Conservation (phyloP, 805 yeast genomes). For the Yamadazyma laniorum region DNA sequence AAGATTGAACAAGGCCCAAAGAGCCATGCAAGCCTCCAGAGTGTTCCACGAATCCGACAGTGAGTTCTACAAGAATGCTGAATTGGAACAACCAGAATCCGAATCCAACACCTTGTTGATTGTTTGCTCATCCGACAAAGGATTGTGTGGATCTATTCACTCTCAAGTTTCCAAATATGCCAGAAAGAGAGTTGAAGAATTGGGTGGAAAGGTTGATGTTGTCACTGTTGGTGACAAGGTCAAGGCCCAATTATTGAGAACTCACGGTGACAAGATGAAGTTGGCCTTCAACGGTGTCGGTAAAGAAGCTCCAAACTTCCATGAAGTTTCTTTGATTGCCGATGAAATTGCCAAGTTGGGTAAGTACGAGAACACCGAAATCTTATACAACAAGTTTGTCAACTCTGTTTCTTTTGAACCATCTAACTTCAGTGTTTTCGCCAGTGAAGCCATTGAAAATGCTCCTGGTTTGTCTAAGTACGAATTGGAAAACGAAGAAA, state of each 20-base stretch:
- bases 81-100: constrained; percentile 54
- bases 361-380: constrained; percentile 72
- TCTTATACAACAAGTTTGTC: constrained; percentile 83
- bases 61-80: constrained; percentile 78
- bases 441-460: constrained; percentile 67
- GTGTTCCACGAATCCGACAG: constrained; percentile 76
- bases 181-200: constrained; percentile 60
- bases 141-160: constrained; percentile 98
- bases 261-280: constrained; percentile 64
- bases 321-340: constrained; percentile 84
- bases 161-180: constrained; percentile 90
- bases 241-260: constrained; percentile 84
- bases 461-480: constrained; percentile 85
- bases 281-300: constrained; percentile 89
- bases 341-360: constrained; percentile 74
- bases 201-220: constrained; percentile 66
- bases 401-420: constrained; percentile 92
- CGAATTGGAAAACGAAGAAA: constrained; percentile 65
- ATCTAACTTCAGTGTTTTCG: constrained; percentile 60
- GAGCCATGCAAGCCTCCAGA: constrained; percentile 87
- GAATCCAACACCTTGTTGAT: constrained; percentile 76
- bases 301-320: constrained; percentile 93
- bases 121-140: constrained; percentile 95
- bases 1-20: constrained; percentile 91
- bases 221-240: constrained; percentile 94